These are phyloP conservation scores for Trametes sp. DNA, from an alignment of 1,284 basidiomycete species.

Conservation along the genomic window DNA sequence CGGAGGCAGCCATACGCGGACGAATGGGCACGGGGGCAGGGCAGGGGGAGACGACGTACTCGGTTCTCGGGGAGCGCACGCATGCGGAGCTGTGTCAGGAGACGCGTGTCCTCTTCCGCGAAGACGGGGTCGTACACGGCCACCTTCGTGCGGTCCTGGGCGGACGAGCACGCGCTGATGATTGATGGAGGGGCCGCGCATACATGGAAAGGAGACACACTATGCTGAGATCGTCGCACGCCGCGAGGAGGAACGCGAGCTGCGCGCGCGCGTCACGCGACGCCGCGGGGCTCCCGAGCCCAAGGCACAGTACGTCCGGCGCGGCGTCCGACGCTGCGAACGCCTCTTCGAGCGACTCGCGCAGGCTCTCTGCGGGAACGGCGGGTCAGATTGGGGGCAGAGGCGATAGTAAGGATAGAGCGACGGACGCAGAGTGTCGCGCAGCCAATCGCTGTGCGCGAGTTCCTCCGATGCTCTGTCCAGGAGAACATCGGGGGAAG, in stretches of 20 bases:
- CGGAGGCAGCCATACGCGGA: conserved; percentile 16
- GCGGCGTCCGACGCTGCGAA: conserved; percentile 21
- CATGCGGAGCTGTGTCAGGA: conserved; percentile 60
- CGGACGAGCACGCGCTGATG: conserved; percentile 36
- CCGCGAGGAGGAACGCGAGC: conserved; percentile 66
- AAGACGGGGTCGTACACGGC: conserved; percentile 76
- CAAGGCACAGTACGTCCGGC: conserved; percentile 60
- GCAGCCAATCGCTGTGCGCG: conserved; percentile 36
- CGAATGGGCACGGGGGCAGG: conserved; percentile 5
- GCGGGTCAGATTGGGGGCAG: conserved; percentile 21
- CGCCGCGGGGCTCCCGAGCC: conserved; percentile 69
- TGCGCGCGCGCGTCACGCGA: conserved; percentile 71
- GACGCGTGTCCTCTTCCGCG: conserved; percentile 59
- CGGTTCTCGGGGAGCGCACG: conserved; percentile 57
- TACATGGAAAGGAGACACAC: conserved; percentile 54
- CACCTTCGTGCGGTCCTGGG: conserved; percentile 56
- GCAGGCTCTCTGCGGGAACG: conserved; percentile 44
- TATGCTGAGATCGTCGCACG: conserved; percentile 59
- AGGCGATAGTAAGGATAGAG: conserved; percentile 44
- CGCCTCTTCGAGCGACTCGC: conserved; percentile 40
- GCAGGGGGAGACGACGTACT: conserved; percentile 47
- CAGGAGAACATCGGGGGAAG: conserved; percentile 34
- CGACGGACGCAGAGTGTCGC: conserved; percentile 39
- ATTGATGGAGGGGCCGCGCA: conserved; percentile 19
- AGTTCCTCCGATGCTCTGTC: conserved; percentile 38